Conservation (phyloP, 257 asterid genomes). For the Lantana camara region DNA sequence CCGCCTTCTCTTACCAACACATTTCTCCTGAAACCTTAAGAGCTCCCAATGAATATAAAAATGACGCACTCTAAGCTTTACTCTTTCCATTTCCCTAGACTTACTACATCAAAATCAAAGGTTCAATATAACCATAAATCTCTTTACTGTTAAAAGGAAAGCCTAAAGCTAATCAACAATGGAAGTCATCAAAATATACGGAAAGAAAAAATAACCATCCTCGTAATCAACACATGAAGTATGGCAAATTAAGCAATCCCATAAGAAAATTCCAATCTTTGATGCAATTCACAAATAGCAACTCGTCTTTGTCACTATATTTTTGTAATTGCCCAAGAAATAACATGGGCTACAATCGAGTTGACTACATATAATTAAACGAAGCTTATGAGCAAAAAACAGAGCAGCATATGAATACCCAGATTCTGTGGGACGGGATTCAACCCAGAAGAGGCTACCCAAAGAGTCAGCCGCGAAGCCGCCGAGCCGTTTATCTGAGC, state of each 20-base stretch:
- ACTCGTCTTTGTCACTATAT: neutral
- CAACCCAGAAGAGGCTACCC: conserved; percentile 79
- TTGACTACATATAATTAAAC: neutral
- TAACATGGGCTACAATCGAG: neutral
- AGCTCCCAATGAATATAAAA: conserved; percentile 17
- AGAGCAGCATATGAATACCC: conserved; percentile 48
- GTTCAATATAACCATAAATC: neutral
- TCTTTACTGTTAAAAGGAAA: neutral
- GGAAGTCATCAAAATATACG: neutral
- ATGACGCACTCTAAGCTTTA: neutral
- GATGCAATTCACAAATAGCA: neutral
- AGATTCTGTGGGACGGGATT: conserved; percentile 82
- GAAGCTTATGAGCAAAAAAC: neutral
- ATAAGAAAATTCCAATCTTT: neutral
- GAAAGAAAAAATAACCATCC: neutral
- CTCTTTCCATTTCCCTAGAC: too few relatives aligned
- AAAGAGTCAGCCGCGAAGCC: conserved; percentile 64
- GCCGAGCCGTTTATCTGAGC: conserved; percentile 70
- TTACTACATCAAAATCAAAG: too few relatives aligned
- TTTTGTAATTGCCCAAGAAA: neutral
- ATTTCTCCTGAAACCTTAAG: conserved; percentile 57
- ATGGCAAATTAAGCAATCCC: neutral
- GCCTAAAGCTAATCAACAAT: conserved; percentile 8
- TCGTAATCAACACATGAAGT: neutral
- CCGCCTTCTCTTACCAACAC: conserved; percentile 82